Evolutionary conservation across 2,329 filamentous ascomycete genomes (phyloP), one percentile per base, ranked within the genome.

Genomic region (Dryadomyces sulphureus): DNA sequence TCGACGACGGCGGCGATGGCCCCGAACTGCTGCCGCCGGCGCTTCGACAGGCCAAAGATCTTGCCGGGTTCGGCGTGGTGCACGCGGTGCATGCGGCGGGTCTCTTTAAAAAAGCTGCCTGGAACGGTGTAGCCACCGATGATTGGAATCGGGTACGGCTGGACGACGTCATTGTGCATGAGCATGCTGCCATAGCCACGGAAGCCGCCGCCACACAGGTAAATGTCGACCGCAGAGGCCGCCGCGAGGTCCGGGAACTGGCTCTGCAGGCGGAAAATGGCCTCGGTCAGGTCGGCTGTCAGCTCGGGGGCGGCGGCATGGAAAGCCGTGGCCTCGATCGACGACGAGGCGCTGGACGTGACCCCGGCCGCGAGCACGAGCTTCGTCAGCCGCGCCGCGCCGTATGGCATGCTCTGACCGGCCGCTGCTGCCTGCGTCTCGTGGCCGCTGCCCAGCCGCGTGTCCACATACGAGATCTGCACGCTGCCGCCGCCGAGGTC

Each of bases 131-230:
- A 94, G 2, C 84, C 81, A 50, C 88, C 89, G 60, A 92, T 81
- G 19, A 82, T 79, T 0, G 86, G 77, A 22, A 94, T 83, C 0
- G 89, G 89, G 59, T 94, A 95, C 0, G 86, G 86, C 45, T 73
- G 67, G 38, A 86, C 73, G 6, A 68, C 62, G 55, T 90, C 84
- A 53, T 76, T 73, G 58, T 83, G 79, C 82, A 94, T 89, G 45
- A 94, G 70, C 57, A 94, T 79, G 61, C 86, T 93, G 7, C 88
- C 89, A 69, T 93, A 94, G 16, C 89, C 89, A 32, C 89, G 72
- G 58, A 94, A 94, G 0, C 89, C 89, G 21, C 89, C 89, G 38
- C 89, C 89, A 51, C 84, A 94, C 48, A 95, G 77, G 59, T 89
- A 94, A 8, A 94, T 68, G 30, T 82, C 77, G 48, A 88, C 9